Evolutionary conservation across 306 rosid genomes (phyloP).

Genomic region (Cucumis melo): DNA sequence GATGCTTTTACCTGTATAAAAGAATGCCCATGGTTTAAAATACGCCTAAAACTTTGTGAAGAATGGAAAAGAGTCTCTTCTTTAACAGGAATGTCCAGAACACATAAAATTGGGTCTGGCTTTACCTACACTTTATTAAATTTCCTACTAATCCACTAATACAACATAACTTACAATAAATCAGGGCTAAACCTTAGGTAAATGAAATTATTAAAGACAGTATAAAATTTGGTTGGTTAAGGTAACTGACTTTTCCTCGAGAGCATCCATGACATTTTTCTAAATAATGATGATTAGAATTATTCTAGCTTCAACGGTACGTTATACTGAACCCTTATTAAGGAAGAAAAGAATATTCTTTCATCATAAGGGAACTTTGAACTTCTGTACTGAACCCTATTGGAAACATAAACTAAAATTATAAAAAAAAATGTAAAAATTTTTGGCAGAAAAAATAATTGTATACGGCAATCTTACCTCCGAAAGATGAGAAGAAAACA

Average conservation of each 20-base stretch:
- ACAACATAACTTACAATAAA: background rate
- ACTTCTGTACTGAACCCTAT: background rate
- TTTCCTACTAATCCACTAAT: background rate
- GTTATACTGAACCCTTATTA: background rate
- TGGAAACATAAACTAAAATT: background rate
- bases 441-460: background rate
- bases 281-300: background rate
- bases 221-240: background rate
- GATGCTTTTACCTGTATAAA: conserved; percentile 55
- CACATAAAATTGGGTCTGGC: background rate
- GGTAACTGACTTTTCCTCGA: background rate
- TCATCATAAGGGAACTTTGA: background rate
- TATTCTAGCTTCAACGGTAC: background rate
- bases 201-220: background rate
- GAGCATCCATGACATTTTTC: background rate
- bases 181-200: background rate
- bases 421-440: background rate
- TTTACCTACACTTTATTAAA: background rate
- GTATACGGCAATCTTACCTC: conserved; percentile 29
- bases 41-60: background rate
- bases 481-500: conserved; percentile 48
- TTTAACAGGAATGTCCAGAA: background rate
- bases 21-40: conserved; percentile 2
- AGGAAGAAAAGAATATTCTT: background rate
- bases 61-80: background rate